phyloP scores from a whole-genome alignment of 2,329 filamentous ascomycete genomes.

The Gnomoniopsis smithogilvyi region DNA sequence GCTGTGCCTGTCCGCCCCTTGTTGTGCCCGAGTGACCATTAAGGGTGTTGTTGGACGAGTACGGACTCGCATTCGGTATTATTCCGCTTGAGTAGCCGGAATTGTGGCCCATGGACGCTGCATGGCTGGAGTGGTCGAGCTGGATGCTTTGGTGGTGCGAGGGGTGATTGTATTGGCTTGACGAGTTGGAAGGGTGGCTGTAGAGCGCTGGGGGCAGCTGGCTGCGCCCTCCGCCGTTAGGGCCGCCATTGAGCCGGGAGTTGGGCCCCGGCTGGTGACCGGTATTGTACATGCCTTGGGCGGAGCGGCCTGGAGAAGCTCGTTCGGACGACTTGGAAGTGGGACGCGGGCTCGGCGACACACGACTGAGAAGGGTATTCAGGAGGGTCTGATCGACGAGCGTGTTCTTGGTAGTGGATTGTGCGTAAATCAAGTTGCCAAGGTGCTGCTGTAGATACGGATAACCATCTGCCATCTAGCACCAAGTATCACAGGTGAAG shows the following conservation, averaged over 20 bases:
- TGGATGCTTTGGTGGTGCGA: constrained; percentile 62
- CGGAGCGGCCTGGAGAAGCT: constrained; percentile 28
- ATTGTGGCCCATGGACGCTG: constrained; percentile 57
- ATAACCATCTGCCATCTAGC: constrained; percentile 69
- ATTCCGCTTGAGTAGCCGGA: constrained; percentile 61
- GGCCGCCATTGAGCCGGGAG: constrained; percentile 71
- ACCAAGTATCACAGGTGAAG: constrained; percentile 25
- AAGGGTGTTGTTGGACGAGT: constrained; percentile 50
- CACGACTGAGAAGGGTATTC: constrained; percentile 31
- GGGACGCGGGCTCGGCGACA: constrained; percentile 27
- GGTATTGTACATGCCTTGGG: constrained; percentile 68
- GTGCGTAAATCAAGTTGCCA: constrained; percentile 57
- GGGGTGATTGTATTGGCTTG: constrained; percentile 59
- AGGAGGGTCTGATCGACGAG: constrained; percentile 31
- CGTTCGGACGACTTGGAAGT: constrained; percentile 27
- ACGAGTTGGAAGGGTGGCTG: constrained; percentile 62
- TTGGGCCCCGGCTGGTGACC: constrained; percentile 70
- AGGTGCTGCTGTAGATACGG: constrained; percentile 58
- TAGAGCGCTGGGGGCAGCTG: constrained; percentile 61
- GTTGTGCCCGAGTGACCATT: constrained; percentile 52
- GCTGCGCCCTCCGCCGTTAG: constrained; percentile 43
- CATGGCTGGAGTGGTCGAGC: constrained; percentile 54
- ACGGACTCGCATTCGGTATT: constrained; percentile 62
- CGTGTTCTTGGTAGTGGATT: constrained; percentile 45
- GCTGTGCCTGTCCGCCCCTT: constrained; percentile 48